Evolutionary conservation across 257 asterid species (phyloP), one percentile per base, ranked within the genome.

Genomic region (Pogostemon cablin): DNA sequence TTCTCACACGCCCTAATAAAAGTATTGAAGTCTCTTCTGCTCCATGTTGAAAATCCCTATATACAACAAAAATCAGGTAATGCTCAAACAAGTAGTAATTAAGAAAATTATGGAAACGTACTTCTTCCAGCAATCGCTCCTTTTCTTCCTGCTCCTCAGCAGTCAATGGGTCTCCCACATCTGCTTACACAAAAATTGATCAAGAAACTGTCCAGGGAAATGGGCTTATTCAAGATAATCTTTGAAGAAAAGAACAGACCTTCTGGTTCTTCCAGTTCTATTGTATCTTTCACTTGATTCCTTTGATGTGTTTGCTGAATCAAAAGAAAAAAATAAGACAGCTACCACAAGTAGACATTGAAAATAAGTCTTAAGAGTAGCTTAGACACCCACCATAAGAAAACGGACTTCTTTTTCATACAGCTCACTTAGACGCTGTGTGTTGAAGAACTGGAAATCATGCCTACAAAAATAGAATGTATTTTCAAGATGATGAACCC

Each of bases 1-100:
- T 95, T 95, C 78, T 95, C 99, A 78, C 98, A 91, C 52, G 99
- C 95, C 86, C 98, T 85, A 84, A 95, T 91, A 82, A 91, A 95
- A 68, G 95, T 69, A 74, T 84, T 91, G 85, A 95, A 95, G 81
- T 95, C 99, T 83, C 86, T 88, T 81, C 95, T 87, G 88, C 98
- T 95, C 98, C 98, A 95, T n/a, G 96, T 62, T 60, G 99, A 89
- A 75, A 95, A 95, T 46, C 99, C 99, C 99, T 95, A 65, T 59
- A 81, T 2, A 35, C 62, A 63, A 68, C 75, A 77, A 75, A 40
- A 10, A 62, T 57, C 72, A 63, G 72, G 50, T 48, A 41, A 53
- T 43, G 65, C 43, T 20, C 43, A 64, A 55, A 75, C 52, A 37
- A 65, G 32, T 10, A 57, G 61, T 58, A 37, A 71, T 34, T 10